Base-by-base conservation (phyloP, 1,284 basidiomycete genomes). In the Volvariella volvacea region DNA sequence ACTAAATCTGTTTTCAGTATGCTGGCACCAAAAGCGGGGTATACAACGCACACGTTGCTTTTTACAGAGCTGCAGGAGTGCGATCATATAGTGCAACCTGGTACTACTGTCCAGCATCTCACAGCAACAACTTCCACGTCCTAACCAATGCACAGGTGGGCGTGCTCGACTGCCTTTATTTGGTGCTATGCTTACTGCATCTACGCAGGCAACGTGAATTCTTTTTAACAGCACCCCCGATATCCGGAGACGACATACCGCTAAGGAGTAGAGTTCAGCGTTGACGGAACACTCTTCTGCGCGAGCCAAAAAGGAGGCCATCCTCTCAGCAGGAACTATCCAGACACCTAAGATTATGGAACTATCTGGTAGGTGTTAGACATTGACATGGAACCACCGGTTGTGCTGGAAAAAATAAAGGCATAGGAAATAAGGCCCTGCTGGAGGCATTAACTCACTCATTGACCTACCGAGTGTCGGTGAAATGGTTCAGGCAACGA, bases 251-350 rank as follows among this genome's bases (percentile, higher is more conserved):
- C 6, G 15, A 6, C 7, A 7, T 6, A n/a, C 15, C n/a, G 53
- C 51, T 3, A 49, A 25, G 49, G 51, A 12, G 44, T 54, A 21
- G 44, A 52, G 16, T 40, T 40, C 20, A 32, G 50, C 50, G 34
- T 36, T n/a, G 14, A 15, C 8, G 34, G 34, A 15, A 36, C 34
- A n/a, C 6, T n/a, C 8, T 36, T 7, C 46, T 44, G 7, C 34
- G 44, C 34, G 28, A 15, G 53, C 49, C 16, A 46, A 40, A 6
- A 32, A 43, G 22, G 53, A 54, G 42, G 53, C 51, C 17, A 49
- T 55, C 20, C 36, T 55, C 30, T 52, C 50, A 12, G 48, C 53
- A 9, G 53, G 52, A 22, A 20, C 48, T 19, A 15, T 36, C n/a
- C 14, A 20, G 6, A 7, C 34, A 16, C 34, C 34, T 8, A 4